Evolutionary conservation across 2,329 filamentous ascomycete genomes (phyloP).

Genomic region (Talaromyces albobiverticillius): DNA sequence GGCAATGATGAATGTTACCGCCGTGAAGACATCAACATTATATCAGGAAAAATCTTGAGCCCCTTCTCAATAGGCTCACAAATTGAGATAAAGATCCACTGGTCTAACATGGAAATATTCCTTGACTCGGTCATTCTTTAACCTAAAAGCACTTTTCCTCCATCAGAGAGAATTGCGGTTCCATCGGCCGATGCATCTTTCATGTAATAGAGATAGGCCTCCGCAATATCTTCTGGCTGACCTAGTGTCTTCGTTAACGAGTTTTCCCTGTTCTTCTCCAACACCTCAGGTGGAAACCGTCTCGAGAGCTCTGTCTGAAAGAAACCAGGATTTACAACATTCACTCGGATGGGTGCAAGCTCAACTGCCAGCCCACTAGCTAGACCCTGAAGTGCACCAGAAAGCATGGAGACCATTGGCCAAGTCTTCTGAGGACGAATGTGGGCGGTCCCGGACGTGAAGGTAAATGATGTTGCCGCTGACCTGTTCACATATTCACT

Average conservation of each 20-base stretch:
- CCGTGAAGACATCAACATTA: no score
- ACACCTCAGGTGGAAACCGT: background rate
- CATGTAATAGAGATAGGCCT: constrained; percentile 49
- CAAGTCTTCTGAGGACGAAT: constrained; percentile 33
- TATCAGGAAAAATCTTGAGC: no score
- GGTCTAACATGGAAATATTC: no score
- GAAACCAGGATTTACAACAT: constrained; percentile 58
- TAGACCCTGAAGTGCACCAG: constrained; percentile 23
- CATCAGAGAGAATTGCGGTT: constrained; percentile 43
- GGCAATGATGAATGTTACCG: no score
- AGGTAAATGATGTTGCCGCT: constrained; percentile 49
- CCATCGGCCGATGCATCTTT: constrained; percentile 30
- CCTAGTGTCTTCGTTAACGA: constrained; percentile 36
- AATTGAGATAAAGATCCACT: no score
- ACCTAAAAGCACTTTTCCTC: constrained; percentile 8
- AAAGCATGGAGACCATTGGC: constrained; percentile 27
- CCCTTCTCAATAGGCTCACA: no score
- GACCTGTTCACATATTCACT: constrained; percentile 41
- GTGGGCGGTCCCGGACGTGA: constrained; percentile 52
- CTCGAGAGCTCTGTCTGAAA: constrained; percentile 45
- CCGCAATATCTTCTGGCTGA: constrained; percentile 42
- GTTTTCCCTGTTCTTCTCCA: constrained; percentile 16
- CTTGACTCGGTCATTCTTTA: no score
- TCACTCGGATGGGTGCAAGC: constrained; percentile 62
- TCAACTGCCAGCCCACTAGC: constrained; percentile 55